These are phyloP conservation scores for Colletotrichum liriopes DNA, from an alignment of 2,329 filamentous ascomycete species.

Conservation along the genomic window DNA sequence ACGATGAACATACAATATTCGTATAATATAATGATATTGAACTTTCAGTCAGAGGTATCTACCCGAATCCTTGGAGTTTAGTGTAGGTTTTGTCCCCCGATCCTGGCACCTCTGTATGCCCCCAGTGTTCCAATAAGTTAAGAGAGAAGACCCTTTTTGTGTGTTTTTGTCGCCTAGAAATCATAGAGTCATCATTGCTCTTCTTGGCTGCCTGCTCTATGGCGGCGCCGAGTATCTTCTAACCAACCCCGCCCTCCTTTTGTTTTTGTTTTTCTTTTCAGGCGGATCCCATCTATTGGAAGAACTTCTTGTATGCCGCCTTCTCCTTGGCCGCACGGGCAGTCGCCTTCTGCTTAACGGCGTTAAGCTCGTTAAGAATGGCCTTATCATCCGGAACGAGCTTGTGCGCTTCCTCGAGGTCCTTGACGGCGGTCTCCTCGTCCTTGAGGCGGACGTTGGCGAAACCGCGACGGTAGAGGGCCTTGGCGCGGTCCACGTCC, in stretches of 20 bases:
- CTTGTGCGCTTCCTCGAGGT: conserved; percentile 82
- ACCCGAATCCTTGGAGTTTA: conserved; percentile 15
- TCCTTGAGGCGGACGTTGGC: conserved; percentile 85
- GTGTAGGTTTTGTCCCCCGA: neutral
- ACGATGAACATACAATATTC: neutral
- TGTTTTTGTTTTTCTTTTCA: neutral
- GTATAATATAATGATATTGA: conserved; percentile 30
- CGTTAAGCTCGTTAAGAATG: conserved; percentile 80
- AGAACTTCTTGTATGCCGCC: conserved; percentile 94
- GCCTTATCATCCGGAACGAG: conserved; percentile 83
- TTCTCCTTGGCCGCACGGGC: conserved; percentile 89
- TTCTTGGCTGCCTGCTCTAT: neutral
- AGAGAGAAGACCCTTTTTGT: conserved; percentile 1
- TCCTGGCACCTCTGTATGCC: conserved; percentile 34
- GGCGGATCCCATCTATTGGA: conserved; percentile 61
- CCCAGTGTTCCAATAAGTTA: conserved; percentile 25
- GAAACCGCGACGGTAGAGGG: conserved; percentile 84
- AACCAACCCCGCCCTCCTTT: too few relatives aligned
- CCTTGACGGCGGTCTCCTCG: conserved; percentile 84
- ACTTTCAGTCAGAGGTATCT: conserved; percentile 33
- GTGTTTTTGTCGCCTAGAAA: conserved; percentile 27
- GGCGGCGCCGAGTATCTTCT: neutral
- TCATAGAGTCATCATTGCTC: conserved; percentile 19
- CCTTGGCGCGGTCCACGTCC: conserved; percentile 90
- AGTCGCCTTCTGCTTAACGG: conserved; percentile 83